Evolutionary conservation across 148 eudicot genomes (phyloP), one percentile per base, ranked within the genome.

Genomic region (Persicaria tinctoria): DNA sequence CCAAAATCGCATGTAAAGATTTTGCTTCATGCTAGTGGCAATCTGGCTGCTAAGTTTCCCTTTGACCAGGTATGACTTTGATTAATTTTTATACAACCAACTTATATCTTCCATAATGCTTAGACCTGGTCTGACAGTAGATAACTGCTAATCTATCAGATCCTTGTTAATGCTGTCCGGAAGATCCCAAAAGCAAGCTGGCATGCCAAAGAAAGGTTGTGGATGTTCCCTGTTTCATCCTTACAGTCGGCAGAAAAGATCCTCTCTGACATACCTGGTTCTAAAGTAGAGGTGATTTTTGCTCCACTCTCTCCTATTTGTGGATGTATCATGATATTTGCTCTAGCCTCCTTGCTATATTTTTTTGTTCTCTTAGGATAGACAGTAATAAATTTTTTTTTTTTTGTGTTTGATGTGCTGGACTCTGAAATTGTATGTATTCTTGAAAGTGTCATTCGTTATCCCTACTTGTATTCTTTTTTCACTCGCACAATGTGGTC

Each of bases 151-250:
- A 76, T 76, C 20, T 23, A 16, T 55, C 80, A 92, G 98, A 82
- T 49, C 72, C 83, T 92, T 80, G 80, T 95, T 70, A 90, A 78
- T 80, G 88, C 92, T 72, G 77, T 89, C 81, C 97, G 88, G 79
- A 90, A 83, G 75, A 86, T 92, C 77, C 89, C 93, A 14, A 89
- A 87, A 88, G 93, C 99, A 62, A 86, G 82, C 73, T 95, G 99
- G 97, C 85, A 90, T 82, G 86, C 85, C 66, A 89, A 84, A 86
- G 99, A 95, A 83, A 95, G 96, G 98, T 94, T 94, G 78, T 95
- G 99, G 99, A 80, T 81, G 78, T 89, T 95, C 74, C 99, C 99
- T 18, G 14, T 79, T 68, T 86, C 96, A 69, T 91, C 91, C 66
- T 76, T 95, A 79, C 76, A 85, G 66, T 73, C 79, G 51, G 97